These are phyloP conservation scores for Coriaria nepalensis DNA, from an alignment of 306 rosid genomes.

Conservation along the genomic window DNA sequence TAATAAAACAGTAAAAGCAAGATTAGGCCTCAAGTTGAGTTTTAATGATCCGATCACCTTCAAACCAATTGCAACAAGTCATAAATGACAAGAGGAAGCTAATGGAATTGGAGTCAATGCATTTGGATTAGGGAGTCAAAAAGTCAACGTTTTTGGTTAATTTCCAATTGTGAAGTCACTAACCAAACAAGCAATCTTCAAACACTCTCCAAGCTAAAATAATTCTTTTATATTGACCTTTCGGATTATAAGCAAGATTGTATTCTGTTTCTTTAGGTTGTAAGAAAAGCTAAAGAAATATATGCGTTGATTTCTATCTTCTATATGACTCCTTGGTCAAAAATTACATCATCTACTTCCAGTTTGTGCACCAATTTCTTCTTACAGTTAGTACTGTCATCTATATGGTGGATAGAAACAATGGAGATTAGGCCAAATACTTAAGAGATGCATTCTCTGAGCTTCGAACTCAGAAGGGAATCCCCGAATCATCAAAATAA, in stretches of 20 bases:
- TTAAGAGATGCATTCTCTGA: constrained; percentile 48
- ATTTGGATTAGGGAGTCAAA: too few species aligned
- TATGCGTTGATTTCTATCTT: constrained; percentile 13
- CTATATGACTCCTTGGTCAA: not conserved
- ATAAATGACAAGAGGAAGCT: too few species aligned
- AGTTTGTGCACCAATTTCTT: constrained; percentile 26
- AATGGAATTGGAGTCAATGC: too few species aligned
- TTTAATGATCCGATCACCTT: too few species aligned
- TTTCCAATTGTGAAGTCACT: too few species aligned
- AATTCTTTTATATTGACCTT: too few species aligned
- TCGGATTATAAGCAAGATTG: not conserved
- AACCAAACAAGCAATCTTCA: too few species aligned
- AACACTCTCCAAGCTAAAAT: too few species aligned
- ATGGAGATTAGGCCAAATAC: constrained; percentile 48
- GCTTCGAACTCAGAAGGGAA: constrained; percentile 52
- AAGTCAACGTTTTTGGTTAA: too few species aligned
- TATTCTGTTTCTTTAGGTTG: not conserved
- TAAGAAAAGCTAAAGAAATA: constrained; percentile 5
- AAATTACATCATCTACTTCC: not conserved
- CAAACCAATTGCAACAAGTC: too few species aligned
- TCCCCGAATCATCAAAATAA: constrained; percentile 71
- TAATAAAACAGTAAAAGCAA: too few species aligned
- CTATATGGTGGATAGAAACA: constrained; percentile 54
- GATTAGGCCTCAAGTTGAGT: too few species aligned
- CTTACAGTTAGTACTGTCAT: constrained; percentile 44